phyloP scores from a whole-genome alignment of 2,329 filamentous ascomycete genomes.

The Lasiodiplodia hormozganensis region DNA sequence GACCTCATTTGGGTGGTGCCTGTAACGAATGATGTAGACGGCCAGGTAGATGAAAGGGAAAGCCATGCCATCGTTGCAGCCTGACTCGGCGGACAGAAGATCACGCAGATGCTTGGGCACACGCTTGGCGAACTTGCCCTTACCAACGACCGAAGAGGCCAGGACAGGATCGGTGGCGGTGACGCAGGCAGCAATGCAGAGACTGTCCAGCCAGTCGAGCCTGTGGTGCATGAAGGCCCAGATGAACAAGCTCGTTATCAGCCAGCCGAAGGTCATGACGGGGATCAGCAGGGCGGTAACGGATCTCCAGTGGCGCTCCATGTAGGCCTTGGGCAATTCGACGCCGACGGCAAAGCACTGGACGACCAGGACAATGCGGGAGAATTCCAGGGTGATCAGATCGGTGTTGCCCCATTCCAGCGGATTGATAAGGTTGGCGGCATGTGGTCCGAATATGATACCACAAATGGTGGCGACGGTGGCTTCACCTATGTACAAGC shows the following conservation, averaged over 20 bases:
- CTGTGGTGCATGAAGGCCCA: slow-evolving; percentile 83
- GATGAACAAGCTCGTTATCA: slow-evolving; percentile 89
- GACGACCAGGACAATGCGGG: slow-evolving; percentile 85
- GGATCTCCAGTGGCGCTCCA: slow-evolving; percentile 97
- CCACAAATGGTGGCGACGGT: slow-evolving; percentile 90
- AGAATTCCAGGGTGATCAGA: slow-evolving; percentile 87
- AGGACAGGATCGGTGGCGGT: slow-evolving; percentile 97
- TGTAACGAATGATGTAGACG: slow-evolving; percentile 86
- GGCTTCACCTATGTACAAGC: slow-evolving; percentile 97
- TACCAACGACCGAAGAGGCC: slow-evolving; percentile 96
- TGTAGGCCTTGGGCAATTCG: slow-evolving; percentile 91
- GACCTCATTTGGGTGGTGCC: slow-evolving; percentile 71
- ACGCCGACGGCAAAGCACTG: slow-evolving; percentile 93
- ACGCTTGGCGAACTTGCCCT: slow-evolving; percentile 97
- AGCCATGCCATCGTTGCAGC: slow-evolving; percentile 99
- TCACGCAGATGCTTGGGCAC: slow-evolving; percentile 98
- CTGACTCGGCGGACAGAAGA: slow-evolving; percentile 92
- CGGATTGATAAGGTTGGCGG: slow-evolving; percentile 78
- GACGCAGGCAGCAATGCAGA: slow-evolving; percentile 88
- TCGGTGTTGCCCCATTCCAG: slow-evolving; percentile 82
- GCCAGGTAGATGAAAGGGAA: slow-evolving; percentile 97
- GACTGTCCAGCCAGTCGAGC: slow-evolving; percentile 86
- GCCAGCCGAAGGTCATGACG: slow-evolving; percentile 97
- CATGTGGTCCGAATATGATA: slow-evolving; percentile 87
- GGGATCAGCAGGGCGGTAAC: slow-evolving; percentile 87